Evolutionary conservation across 345 rosid genomes (phyloP).

Genomic region (Acer campestre): DNA sequence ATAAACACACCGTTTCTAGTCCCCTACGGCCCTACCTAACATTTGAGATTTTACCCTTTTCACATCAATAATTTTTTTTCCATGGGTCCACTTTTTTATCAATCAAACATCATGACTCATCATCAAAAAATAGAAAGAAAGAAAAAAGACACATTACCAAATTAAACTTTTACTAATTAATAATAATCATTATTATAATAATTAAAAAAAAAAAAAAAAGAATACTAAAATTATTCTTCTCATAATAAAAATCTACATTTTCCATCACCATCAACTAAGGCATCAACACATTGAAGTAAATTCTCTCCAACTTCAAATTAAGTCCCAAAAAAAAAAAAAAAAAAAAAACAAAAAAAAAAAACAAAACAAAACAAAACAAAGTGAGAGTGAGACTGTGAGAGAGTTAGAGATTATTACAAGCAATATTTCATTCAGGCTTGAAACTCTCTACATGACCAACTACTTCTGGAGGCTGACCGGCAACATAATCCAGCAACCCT

Average conservation of each 20-base stretch:
- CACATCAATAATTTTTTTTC: background rate
- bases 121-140: background rate
- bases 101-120: background rate
- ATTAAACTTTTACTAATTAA: background rate
- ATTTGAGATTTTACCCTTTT: background rate
- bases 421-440: constrained; percentile 19
- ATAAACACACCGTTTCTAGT: background rate
- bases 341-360: too few relatives aligned
- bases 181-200: background rate
- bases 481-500: constrained; percentile 73
- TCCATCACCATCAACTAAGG: too few relatives aligned
- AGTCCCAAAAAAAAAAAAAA: too few relatives aligned
- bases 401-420: constrained; percentile 15
- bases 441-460: background rate
- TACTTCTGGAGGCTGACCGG: constrained; percentile 56
- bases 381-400: too few relatives aligned
- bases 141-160: background rate
- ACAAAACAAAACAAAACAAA: too few relatives aligned
- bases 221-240: too few relatives aligned
- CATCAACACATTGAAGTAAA: too few relatives aligned
- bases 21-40: background rate
- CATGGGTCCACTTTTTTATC: background rate
- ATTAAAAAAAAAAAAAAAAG: too few relatives aligned
- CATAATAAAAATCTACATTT: too few relatives aligned
- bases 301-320: too few relatives aligned